Evolutionary conservation across 192 early-diverging fungal genomes (phyloP), one percentile per base, ranked within the genome.

Genomic region (Geosiphon pyriformis): DNA sequence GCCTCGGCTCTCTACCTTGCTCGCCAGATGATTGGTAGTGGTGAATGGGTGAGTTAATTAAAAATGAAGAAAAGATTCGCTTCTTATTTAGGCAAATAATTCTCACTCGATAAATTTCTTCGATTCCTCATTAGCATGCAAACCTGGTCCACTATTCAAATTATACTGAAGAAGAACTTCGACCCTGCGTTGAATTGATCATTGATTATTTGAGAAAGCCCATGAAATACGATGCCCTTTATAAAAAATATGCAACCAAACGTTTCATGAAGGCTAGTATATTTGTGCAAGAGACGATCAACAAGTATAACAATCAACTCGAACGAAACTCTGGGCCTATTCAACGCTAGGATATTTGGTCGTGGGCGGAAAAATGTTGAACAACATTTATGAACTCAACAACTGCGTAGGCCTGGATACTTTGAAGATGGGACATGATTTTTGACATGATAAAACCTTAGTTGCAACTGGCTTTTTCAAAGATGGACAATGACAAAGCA

Each of bases 281-380:
- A 34, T 93, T 90, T 82, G 90, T 86, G 50, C 78, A 84, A 55
- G 87, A 93, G 66, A 95, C 93, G 93, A 83, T 92, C 27, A 68
- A 74, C 12, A 77, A n/a, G n/a, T n/a, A n/a, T n/a, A n/a, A n/a
- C n/a, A n/a, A n/a, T n/a, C n/a, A n/a, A n/a, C n/a, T n/a, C n/a
- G n/a, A n/a, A n/a, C n/a, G n/a, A n/a, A n/a, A n/a, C n/a, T n/a
- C n/a, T n/a, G n/a, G n/a, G n/a, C n/a, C n/a, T n/a, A n/a, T n/a
- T n/a, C n/a, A n/a, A n/a, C n/a, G n/a, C n/a, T n/a, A n/a, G n/a
- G n/a, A n/a, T n/a, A n/a, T n/a, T n/a, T n/a, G n/a, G n/a, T n/a
- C n/a, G n/a, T n/a, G n/a, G n/a, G n/a, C n/a, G n/a, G n/a, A n/a
- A n/a, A n/a, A n/a, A n/a, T n/a, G n/a, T n/a, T n/a, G n/a, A n/a